Evolutionary conservation across 495 filamentous ascomycete genomes (phyloP), one percentile per base, ranked within the genome.

Genomic region (Cercophora sp.): DNA sequence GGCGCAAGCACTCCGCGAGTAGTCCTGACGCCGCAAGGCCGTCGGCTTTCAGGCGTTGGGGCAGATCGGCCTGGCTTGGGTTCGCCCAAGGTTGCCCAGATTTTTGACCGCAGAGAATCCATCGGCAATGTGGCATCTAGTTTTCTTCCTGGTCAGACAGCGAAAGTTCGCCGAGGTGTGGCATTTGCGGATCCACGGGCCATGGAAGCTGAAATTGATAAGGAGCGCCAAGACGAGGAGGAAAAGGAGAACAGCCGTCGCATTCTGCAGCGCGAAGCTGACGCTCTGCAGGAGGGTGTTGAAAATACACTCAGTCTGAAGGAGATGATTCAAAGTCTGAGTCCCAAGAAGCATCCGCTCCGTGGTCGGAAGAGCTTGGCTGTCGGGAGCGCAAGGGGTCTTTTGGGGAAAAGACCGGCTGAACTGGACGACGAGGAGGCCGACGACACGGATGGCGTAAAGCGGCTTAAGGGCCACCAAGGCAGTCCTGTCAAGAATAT

Each of bases 401-500:
- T 91, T 27, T 73, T 91, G 5, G 87, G 87, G 6, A 91, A 90
- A 59, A 75, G 87, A 18, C 87, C 87, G 4, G 70, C 70, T 5
- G 87, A 91, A 61, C 76, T 89, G 39, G 87, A 89, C 56, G 72
- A 83, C 11, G 85, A 89, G 4, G 86, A 88, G 13, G 71, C 74
- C n/a, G 80, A 81, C 54, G 69, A 74, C 24, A 75, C 75, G 39
- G 80, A 76, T 52, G 85, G 85, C 1, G 78, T 86, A 8, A 88
- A 89, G 63, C 76, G 84, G 43, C 72, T 89, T 20, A 86, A 83
- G 62, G 81, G 79, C n/a, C 80, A 78, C 35, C 78, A 85, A 64
- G 81, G 80, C 41, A 91, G 87, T 56, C 87, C 87, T 3, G 85
- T 90, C 56, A 91, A 91, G 69, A 86, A 81, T 32, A 73, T 89